Conservation (phyloP, 441 rosid species). For the Pelargonium myrrhifolium region DNA sequence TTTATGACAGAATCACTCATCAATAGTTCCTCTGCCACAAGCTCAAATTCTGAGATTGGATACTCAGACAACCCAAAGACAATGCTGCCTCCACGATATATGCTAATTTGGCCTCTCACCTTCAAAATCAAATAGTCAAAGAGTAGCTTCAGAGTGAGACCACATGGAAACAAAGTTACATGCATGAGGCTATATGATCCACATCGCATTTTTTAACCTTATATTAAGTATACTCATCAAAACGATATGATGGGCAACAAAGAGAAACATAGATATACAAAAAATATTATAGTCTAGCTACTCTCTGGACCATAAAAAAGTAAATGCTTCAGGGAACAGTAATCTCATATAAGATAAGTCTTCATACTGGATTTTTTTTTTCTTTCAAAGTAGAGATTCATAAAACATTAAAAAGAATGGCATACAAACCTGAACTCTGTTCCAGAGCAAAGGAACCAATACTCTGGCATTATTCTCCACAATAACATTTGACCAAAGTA, state of each 20-base stretch:
- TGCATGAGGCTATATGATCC: neutral
- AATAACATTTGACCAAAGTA: slow-evolving; percentile 82
- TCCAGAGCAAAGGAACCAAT: slow-evolving; percentile 92
- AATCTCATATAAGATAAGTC: neutral
- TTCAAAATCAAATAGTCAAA: slow-evolving; percentile 28
- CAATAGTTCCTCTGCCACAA: slow-evolving; percentile 96
- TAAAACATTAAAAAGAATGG: neutral
- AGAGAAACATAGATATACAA: slow-evolving; percentile 8
- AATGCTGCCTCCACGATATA: slow-evolving; percentile 78
- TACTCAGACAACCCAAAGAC: slow-evolving; percentile 80
- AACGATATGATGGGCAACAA: neutral
- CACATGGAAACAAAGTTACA: neutral
- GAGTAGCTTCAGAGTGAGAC: slow-evolving; percentile 13
- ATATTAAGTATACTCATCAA: neutral
- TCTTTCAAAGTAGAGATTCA: too few relatives aligned
- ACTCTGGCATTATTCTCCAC: slow-evolving; percentile 92
- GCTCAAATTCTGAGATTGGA: slow-evolving; percentile 98
- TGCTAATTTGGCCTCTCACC: slow-evolving; percentile 96
- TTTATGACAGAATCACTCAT: slow-evolving; percentile 95
- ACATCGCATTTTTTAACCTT: neutral
- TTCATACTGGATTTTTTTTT: too few relatives aligned
- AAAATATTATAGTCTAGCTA: neutral
- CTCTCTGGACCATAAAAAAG: neutral
- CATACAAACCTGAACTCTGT: slow-evolving; percentile 78
- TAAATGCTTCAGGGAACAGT: slow-evolving; percentile 14